phyloP scores from a whole-genome alignment of 2,329 filamentous ascomycete species.

The Ceratocystiopsis brevicomis region DNA sequence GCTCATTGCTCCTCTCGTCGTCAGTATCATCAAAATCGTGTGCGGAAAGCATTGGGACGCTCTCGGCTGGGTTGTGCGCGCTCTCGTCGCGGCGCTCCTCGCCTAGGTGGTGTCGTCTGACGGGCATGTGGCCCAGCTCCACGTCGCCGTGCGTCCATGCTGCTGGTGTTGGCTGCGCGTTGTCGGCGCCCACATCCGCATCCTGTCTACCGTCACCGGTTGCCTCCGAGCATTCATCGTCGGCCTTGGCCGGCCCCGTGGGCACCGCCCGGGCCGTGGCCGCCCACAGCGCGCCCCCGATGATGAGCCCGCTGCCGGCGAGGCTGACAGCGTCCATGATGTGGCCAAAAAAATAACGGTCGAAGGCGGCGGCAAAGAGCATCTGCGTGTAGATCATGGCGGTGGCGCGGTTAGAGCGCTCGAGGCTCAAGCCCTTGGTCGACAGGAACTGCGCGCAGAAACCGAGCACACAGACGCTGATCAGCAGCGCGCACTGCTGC shows the following conservation, averaged over 20 bases:
- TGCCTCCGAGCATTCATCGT: slow-evolving; percentile 10
- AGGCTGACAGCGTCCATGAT: slow-evolving; percentile 30
- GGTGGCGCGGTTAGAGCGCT: slow-evolving; percentile 42
- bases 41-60: no score
- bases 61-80: no score
- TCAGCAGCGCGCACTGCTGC: slow-evolving; percentile 46
- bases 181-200: slow-evolving; percentile 9
- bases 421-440: slow-evolving; percentile 51
- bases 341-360: slow-evolving; percentile 32
- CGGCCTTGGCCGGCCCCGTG: slow-evolving; percentile 8
- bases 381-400: slow-evolving; percentile 40
- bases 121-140: no score
- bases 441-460: slow-evolving; percentile 78
- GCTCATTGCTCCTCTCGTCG: no score
- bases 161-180: not conserved
- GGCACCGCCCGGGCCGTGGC: slow-evolving; percentile 10
- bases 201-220: slow-evolving; percentile 12
- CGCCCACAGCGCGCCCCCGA: slow-evolving; percentile 33
- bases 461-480: slow-evolving; percentile 52
- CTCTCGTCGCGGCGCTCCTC: no score
- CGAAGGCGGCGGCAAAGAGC: slow-evolving; percentile 34
- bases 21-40: not conserved
- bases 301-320: slow-evolving; percentile 30
- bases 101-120: no score
- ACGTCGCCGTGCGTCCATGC: no score